Percentiles rank a stretch among this genome's conserved stretches.
phyloP scores from a whole-genome alignment of 2,329 filamentous ascomycete species.

The Fusarium sarcochroum region DNA sequence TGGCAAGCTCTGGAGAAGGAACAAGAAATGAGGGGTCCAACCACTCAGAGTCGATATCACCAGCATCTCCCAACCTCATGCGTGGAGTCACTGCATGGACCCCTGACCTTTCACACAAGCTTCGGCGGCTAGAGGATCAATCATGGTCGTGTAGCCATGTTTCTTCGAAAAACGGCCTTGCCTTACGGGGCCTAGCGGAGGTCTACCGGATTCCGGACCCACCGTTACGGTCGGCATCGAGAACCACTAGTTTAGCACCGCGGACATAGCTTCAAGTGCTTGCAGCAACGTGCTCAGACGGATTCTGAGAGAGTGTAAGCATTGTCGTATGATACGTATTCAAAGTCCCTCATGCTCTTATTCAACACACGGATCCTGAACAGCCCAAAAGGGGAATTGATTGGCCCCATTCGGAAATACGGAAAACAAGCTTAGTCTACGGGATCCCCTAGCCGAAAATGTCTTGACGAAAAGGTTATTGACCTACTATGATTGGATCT shows the following conservation, averaged over 20 bases:
- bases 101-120: constrained; percentile 33
- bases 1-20: constrained; percentile 7
- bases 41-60: constrained; percentile 23
- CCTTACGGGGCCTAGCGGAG: not conserved
- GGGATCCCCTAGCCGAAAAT: not conserved
- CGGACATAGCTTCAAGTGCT: not conserved
- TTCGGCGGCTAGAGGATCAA: constrained; percentile 39
- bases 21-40: constrained; percentile 21
- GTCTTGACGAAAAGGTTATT: no score
- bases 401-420: not conserved
- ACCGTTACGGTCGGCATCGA: no score
- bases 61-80: constrained; percentile 20
- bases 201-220: not conserved
- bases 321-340: not conserved
- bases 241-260: not conserved
- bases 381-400: not conserved
- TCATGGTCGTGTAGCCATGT: not conserved
- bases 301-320: not conserved
- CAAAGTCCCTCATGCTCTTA: not conserved
- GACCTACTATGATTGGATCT: not conserved
- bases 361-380: not conserved
- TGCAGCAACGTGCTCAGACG: not conserved
- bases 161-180: not conserved
- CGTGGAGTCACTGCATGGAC: constrained; percentile 19
- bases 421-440: not conserved